A percentile compares a stretch with the other conserved stretches of the same genome.
Conservation (phyloP, 148 eudicot species). For the Rhododendron simsii region DNA sequence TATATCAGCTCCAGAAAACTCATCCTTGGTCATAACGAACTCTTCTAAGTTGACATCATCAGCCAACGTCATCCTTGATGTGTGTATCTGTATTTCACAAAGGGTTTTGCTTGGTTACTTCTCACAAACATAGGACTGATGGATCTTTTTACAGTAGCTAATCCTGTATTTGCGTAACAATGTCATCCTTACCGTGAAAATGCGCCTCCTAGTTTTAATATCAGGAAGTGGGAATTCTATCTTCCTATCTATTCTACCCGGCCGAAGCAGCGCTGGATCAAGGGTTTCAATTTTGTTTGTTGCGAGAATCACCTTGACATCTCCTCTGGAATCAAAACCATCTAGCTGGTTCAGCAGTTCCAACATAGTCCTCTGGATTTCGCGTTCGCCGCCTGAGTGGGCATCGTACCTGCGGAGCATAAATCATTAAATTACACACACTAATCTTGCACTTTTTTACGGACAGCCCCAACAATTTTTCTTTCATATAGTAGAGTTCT, state of each 20-base stretch:
- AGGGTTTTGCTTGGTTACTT: not conserved
- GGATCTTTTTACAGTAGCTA: not conserved
- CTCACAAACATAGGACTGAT: not conserved
- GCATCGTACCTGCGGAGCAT: slow-evolving; percentile 75
- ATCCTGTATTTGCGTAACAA: not conserved
- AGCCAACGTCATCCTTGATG: slow-evolving; percentile 89
- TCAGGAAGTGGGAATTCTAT: slow-evolving; percentile 98
- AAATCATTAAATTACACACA: not conserved
- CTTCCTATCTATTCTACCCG: slow-evolving; percentile 93
- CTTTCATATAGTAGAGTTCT: not conserved
- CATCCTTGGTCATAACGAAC: slow-evolving; percentile 99
- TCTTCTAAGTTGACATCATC: slow-evolving; percentile 98
- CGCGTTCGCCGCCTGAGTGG: slow-evolving; percentile 98
- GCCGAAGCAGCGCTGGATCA: slow-evolving; percentile 94
- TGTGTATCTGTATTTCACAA: slow-evolving; percentile 62
- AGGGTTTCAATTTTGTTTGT: slow-evolving; percentile 91
- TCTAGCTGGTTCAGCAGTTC: slow-evolving; percentile 93
- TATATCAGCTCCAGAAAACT: slow-evolving; percentile 97
- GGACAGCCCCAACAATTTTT: not conserved
- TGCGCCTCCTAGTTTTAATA: slow-evolving; percentile 93
- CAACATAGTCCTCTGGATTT: slow-evolving; percentile 98
- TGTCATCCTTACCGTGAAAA: slow-evolving; percentile 54
- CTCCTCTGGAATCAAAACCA: slow-evolving; percentile 96
- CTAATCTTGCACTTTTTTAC: not conserved
- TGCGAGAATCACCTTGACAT: slow-evolving; percentile 93